Evolutionary conservation across 1,139 yeast genomes (phyloP).

Genomic region (Nakaseomyces nivariensis): DNA sequence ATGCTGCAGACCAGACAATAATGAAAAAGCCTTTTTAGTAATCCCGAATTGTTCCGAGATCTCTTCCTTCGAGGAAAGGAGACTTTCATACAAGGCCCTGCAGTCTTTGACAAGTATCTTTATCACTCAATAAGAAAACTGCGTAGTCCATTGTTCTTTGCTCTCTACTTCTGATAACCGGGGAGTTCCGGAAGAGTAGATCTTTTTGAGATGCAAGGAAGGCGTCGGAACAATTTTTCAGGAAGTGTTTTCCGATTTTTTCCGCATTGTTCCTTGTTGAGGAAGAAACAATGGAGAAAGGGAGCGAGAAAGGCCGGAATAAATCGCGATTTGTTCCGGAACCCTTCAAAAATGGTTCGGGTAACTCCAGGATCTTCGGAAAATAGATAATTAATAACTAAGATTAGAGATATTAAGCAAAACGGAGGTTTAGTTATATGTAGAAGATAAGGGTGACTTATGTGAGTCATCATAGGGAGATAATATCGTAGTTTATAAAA

Average conservation of each 20-base stretch:
- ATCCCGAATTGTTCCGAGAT: constrained; percentile 1
- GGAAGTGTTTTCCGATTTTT: background rate
- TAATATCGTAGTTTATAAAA: background rate
- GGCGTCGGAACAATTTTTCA: background rate
- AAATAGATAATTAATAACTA: no score
- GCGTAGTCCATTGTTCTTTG: no score
- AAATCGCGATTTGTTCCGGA: constrained; percentile 1
- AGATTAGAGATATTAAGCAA: no score
- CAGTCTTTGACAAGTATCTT: no score
- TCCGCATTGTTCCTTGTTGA: background rate
- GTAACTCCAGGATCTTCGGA: background rate
- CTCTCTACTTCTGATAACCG: background rate
- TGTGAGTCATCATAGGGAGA: no score
- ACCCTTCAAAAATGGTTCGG: no score
- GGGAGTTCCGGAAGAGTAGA: background rate
- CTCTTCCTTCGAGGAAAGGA: background rate
- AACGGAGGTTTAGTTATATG: no score
- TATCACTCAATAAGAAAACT: no score
- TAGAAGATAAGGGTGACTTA: no score
- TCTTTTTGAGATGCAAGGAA: background rate
- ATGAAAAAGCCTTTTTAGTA: background rate
- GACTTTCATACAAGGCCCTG: background rate
- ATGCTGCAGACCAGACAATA: no score
- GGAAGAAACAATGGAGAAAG: background rate
- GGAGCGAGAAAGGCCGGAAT: background rate